phyloP scores from a whole-genome alignment of 2,329 filamentous ascomycete genomes.

The Elsinoe fawcettii region DNA sequence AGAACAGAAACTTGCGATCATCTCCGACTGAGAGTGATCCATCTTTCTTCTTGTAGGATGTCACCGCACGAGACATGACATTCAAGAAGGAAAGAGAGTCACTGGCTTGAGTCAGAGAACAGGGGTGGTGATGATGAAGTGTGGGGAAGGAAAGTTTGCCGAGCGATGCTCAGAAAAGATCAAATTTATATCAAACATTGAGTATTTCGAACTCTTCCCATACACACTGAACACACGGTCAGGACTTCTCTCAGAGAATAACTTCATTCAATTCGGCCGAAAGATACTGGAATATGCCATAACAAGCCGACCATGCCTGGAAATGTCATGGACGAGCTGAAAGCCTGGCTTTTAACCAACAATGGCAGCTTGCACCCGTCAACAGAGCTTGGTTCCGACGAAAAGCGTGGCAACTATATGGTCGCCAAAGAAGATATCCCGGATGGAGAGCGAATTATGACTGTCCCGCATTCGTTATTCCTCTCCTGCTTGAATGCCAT shows the following conservation, averaged over 20 bases:
- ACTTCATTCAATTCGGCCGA: neutral
- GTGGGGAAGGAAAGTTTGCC: conserved; percentile 8
- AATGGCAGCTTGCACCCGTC: conserved; percentile 26
- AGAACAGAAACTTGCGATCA: conserved; percentile 68
- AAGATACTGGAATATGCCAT: neutral
- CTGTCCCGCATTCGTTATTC: conserved; percentile 28
- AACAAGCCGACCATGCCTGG: too few relatives aligned
- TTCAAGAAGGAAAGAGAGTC: conserved; percentile 15
- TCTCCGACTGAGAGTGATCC: conserved; percentile 68
- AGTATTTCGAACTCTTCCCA: too few relatives aligned
- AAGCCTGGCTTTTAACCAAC: conserved; percentile 25
- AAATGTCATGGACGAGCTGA: neutral
- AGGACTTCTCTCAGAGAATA: too few relatives aligned
- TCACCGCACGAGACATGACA: conserved; percentile 49
- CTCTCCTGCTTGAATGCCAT: conserved; percentile 32
- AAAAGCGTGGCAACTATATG: conserved; percentile 24
- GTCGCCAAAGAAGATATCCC: conserved; percentile 19
- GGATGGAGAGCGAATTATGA: conserved; percentile 21
- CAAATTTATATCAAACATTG: neutral
- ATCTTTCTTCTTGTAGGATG: conserved; percentile 93
- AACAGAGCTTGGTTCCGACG: conserved; percentile 22
- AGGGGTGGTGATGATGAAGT: neutral
- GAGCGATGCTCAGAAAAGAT: neutral
- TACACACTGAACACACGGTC: too few relatives aligned
- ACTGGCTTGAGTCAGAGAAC: neutral